A percentile compares a stretch with the other conserved stretches of the same genome.
These are phyloP conservation scores for Remersonia thermophila DNA, from an alignment of 2,329 filamentous ascomycete species.

Conservation along the genomic window DNA sequence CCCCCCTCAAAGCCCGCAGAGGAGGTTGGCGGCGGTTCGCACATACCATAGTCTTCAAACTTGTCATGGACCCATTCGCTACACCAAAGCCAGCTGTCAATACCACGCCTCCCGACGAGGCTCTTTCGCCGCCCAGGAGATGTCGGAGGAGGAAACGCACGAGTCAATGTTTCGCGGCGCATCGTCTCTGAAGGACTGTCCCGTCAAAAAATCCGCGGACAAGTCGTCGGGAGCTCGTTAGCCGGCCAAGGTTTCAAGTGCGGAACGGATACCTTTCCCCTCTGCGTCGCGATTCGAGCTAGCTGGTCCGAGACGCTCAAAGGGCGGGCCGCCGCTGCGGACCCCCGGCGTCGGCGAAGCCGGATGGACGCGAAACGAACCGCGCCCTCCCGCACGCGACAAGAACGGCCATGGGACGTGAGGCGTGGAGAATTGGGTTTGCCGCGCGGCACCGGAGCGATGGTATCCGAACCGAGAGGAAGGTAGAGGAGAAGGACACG, in stretches of 20 bases:
- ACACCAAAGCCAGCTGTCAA: constrained; percentile 17
- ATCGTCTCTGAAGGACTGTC: constrained; percentile 50
- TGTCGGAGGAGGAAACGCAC: constrained; percentile 31
- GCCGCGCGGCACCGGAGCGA: constrained; percentile 17
- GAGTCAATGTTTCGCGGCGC: constrained; percentile 55
- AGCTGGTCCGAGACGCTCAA: not conserved
- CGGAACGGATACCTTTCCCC: constrained; percentile 21
- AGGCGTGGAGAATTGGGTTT: too few relatives aligned
- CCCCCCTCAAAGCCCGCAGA: too few relatives aligned
- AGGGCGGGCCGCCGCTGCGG: too few relatives aligned
- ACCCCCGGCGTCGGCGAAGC: constrained; percentile 6
- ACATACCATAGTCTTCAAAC: constrained; percentile 68
- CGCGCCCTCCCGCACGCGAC: too few relatives aligned
- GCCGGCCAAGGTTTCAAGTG: constrained; percentile 27
- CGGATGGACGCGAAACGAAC: too few relatives aligned
- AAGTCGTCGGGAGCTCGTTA: constrained; percentile 29
- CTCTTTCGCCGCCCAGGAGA: too few relatives aligned
- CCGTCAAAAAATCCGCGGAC: constrained; percentile 29
- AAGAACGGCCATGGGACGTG: too few relatives aligned
- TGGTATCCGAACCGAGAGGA: constrained; percentile 9
- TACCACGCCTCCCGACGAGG: not conserved
- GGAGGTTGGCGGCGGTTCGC: too few relatives aligned
- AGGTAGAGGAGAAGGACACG: too few relatives aligned
- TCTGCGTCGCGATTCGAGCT: not conserved
- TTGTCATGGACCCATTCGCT: constrained; percentile 94